Evolutionary conservation across 805 yeast species (phyloP).

Genomic region (Myxozyma kluyveri): DNA sequence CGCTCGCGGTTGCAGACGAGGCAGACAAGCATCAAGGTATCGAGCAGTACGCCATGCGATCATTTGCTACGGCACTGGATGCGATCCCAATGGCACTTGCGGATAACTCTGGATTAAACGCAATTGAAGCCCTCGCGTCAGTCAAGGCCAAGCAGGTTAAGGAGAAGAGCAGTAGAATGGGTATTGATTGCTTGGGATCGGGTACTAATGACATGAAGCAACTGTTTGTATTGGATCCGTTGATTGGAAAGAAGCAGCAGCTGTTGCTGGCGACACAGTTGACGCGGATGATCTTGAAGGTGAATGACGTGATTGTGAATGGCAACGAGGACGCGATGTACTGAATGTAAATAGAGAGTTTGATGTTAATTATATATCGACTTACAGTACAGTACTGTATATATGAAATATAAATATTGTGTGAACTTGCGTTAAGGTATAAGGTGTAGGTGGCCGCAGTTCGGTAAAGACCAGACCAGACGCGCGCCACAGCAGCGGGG

Average conservation of each 20-base stretch:
- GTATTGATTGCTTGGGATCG: constrained; percentile 90
- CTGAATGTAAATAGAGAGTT: neutral
- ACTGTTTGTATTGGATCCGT: constrained; percentile 91
- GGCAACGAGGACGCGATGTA: constrained; percentile 62
- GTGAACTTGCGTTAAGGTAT: neutral
- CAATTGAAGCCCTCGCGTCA: constrained; percentile 82
- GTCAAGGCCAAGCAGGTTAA: constrained; percentile 82
- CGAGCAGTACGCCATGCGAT: constrained; percentile 97
- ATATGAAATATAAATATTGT: neutral
- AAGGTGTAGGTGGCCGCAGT: neutral
- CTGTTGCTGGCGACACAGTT: constrained; percentile 92
- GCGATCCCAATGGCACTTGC: constrained; percentile 91
- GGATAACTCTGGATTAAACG: constrained; percentile 92
- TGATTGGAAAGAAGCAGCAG: constrained; percentile 96
- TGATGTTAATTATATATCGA: neutral
- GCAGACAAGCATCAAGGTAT: constrained; percentile 93
- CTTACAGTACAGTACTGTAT: neutral
- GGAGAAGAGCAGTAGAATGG: constrained; percentile 67
- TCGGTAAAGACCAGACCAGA: neutral
- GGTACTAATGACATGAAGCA: constrained; percentile 92
- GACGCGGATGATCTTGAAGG: constrained; percentile 95
- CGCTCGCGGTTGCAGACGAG: constrained; percentile 83
- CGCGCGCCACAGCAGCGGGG: neutral
- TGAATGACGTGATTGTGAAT: constrained; percentile 90
- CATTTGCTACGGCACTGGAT: constrained; percentile 88